Evolutionary conservation across 805 yeast species (phyloP).

Genomic region (Brettanomyces sp.): DNA sequence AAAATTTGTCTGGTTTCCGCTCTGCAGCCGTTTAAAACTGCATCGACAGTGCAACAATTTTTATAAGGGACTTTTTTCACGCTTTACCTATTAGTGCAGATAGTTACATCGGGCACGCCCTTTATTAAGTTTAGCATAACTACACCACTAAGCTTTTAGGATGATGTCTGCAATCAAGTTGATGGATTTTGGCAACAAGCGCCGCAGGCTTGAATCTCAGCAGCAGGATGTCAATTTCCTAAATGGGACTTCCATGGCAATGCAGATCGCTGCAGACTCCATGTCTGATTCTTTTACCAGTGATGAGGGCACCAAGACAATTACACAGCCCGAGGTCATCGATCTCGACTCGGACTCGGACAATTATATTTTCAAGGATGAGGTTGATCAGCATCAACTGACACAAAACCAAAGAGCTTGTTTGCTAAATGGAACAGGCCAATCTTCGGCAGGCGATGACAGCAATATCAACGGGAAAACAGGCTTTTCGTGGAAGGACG

Average conservation of each 20-base stretch:
- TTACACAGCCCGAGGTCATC: constrained; percentile 21
- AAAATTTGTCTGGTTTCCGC: too few species aligned
- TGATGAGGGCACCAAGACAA: not conserved
- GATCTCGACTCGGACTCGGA: constrained; percentile 35
- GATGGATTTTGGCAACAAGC: constrained; percentile 1
- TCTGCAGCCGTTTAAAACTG: too few species aligned
- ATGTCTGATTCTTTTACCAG: not conserved
- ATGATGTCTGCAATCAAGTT: constrained; percentile 1
- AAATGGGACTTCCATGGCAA: too few species aligned
- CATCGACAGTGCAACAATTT: too few species aligned
- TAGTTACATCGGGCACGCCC: too few species aligned
- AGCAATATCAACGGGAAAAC: not conserved
- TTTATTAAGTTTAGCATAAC: too few species aligned
- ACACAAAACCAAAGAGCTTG: not conserved
- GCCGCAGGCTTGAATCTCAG: not conserved
- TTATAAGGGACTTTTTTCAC: too few species aligned
- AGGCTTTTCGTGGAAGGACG: too few species aligned
- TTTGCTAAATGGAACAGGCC: too few species aligned
- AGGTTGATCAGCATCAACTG: constrained; percentile 2
- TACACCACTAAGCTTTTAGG: too few species aligned
- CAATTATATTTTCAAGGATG: constrained; percentile 21
- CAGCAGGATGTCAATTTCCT: not conserved
- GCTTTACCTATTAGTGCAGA: too few species aligned
- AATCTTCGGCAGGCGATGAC: not conserved
- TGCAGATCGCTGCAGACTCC: not conserved